Evolutionary conservation across 352 stramenopile genomes (phyloP).

Genomic region (Globisporangium heterothallicum): DNA sequence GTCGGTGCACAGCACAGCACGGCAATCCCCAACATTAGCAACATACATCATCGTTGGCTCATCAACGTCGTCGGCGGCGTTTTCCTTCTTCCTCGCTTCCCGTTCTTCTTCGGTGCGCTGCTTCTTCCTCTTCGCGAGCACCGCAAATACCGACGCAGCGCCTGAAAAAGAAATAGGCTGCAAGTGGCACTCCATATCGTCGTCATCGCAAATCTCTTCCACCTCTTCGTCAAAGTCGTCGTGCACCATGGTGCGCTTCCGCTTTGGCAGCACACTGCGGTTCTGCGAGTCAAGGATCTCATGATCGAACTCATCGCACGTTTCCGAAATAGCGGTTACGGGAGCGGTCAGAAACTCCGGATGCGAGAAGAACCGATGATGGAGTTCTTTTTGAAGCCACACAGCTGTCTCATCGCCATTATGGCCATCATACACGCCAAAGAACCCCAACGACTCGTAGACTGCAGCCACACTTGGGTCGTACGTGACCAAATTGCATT

Average conservation of each 20-base stretch:
- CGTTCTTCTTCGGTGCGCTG: background rate
- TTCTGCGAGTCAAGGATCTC: slow-evolving; percentile 81
- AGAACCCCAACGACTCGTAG: slow-evolving; percentile 66
- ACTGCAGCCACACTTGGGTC: slow-evolving; percentile 20
- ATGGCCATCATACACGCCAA: slow-evolving; percentile 87
- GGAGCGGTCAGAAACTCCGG: slow-evolving; percentile 50
- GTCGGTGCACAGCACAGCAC: slow-evolving; percentile 79
- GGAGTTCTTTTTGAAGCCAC: slow-evolving; percentile 72
- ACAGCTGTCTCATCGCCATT: slow-evolving; percentile 78
- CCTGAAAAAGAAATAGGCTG: slow-evolving; percentile 85
- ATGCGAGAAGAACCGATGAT: slow-evolving; percentile 67
- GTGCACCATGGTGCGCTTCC: slow-evolving; percentile 47
- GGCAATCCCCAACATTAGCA: slow-evolving; percentile 88
- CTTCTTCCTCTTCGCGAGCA: slow-evolving; percentile 43
- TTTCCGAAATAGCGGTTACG: slow-evolving; percentile 38
- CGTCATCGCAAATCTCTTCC: slow-evolving; percentile 37
- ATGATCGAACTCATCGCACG: slow-evolving; percentile 60
- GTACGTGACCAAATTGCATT: slow-evolving; percentile 41
- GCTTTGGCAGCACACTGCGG: slow-evolving; percentile 54
- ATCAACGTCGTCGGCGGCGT: background rate
- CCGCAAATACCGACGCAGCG: slow-evolving; percentile 56
- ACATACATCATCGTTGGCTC: slow-evolving; percentile 62
- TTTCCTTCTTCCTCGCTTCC: background rate
- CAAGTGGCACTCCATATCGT: slow-evolving; percentile 45
- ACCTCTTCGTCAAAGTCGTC: slow-evolving; percentile 21